Conservation (phyloP, 2,329 filamentous ascomycete genomes). For the Acephala macrosclerotiorum region DNA sequence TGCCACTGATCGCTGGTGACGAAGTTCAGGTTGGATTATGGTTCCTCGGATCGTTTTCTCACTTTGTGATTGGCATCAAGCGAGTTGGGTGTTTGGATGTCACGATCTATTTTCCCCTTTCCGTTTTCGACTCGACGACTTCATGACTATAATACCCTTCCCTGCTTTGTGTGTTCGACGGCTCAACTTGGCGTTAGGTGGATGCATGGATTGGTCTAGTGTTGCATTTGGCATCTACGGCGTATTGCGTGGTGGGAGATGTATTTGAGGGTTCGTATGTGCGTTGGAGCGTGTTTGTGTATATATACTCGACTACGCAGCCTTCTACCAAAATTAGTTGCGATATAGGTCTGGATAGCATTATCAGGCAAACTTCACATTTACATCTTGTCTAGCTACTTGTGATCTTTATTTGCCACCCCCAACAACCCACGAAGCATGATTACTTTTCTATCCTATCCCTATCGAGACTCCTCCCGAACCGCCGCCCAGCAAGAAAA, state of each 20-base stretch:
- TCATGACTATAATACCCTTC: constrained; percentile 25
- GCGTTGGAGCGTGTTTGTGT: constrained; percentile 12
- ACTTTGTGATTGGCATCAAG: constrained; percentile 20
- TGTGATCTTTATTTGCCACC: neutral
- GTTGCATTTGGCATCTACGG: neutral
- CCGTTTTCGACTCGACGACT: constrained; percentile 18
- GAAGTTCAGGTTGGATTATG: constrained; percentile 25
- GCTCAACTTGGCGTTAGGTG: constrained; percentile 17
- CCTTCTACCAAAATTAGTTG: neutral
- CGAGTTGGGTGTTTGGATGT: constrained; percentile 17
- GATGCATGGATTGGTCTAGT: constrained; percentile 6
- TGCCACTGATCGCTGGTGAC: constrained; percentile 26
- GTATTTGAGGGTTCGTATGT: constrained; percentile 5
- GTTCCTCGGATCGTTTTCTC: constrained; percentile 23
- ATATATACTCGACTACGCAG: neutral
- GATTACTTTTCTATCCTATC: neutral
- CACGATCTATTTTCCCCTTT: constrained; percentile 14
- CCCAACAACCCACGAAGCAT: too few species aligned
- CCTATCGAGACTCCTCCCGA: neutral
- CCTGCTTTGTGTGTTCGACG: constrained; percentile 11
- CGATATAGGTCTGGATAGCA: constrained; percentile 2
- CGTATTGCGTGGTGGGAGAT: constrained; percentile 1
- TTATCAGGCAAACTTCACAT: neutral
- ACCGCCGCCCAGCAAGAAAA: neutral
- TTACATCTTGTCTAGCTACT: neutral